A percentile compares a stretch with the other conserved stretches of the same genome.
phyloP scores from a whole-genome alignment of 345 rosid species.

The Arabidopsis arenosa region DNA sequence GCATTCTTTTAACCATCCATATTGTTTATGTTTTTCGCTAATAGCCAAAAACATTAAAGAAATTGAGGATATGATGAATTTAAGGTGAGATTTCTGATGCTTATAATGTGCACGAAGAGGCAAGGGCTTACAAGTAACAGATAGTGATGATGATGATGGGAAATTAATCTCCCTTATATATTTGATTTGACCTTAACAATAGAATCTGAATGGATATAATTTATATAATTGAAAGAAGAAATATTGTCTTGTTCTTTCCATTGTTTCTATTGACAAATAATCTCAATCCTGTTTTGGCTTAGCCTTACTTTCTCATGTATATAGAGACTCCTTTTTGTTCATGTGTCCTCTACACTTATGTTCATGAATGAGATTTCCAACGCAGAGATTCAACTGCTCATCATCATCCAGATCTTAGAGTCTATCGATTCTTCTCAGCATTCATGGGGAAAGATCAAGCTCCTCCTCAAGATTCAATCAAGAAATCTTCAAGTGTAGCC shows the following conservation, averaged over 20 bases:
- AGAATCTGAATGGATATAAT: constrained; percentile 24
- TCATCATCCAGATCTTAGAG: constrained; percentile 24
- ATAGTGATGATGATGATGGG: too few relatives aligned
- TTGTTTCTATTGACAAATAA: constrained; percentile 40
- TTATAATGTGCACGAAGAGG: too few relatives aligned
- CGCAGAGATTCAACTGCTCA: constrained; percentile 12
- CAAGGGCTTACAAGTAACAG: too few relatives aligned
- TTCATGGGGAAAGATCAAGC: background rate
- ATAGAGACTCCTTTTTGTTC: background rate
- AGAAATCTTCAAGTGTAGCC: constrained; percentile 63
- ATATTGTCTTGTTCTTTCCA: constrained; percentile 19
- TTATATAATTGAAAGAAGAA: constrained; percentile 20
- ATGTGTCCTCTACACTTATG: constrained; percentile 9
- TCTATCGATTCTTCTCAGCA: constrained; percentile 10
- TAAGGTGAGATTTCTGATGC: too few relatives aligned
- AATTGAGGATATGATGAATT: too few relatives aligned
- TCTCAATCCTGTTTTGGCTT: constrained; percentile 15
- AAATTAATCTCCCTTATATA: background rate
- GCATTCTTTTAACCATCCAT: too few relatives aligned
- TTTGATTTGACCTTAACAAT: constrained; percentile 5
- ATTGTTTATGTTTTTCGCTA: too few relatives aligned
- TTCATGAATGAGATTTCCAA: constrained; percentile 14
- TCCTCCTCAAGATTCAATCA: constrained; percentile 49
- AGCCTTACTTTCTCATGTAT: constrained; percentile 24
- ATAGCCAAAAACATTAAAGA: too few relatives aligned